phyloP scores from a whole-genome alignment of 208 protist species.

The Leishmania major region DNA sequence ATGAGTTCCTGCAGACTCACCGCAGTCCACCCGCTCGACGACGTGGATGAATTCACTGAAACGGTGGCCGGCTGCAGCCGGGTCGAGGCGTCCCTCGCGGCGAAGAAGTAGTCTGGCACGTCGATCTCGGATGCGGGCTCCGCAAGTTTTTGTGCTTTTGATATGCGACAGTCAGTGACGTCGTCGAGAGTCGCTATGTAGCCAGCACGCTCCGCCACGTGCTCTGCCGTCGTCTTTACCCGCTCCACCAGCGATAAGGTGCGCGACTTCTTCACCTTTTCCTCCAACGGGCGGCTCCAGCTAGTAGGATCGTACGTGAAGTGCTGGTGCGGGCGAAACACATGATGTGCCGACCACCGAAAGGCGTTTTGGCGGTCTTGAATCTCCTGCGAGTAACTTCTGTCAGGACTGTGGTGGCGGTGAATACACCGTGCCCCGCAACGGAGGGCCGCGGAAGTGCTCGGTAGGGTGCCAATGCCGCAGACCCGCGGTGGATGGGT shows the following conservation, averaged over 20 bases:
- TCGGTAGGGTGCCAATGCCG: neutral
- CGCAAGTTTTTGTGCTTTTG: neutral
- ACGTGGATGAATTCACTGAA: neutral
- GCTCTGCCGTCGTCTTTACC: constrained; percentile 44
- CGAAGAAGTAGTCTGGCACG: constrained; percentile 19
- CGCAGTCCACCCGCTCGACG: neutral
- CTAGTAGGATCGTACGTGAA: constrained; percentile 84
- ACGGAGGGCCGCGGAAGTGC: neutral
- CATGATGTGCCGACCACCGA: constrained; percentile 59
- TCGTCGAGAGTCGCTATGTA: constrained; percentile 7
- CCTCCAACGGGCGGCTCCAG: constrained; percentile 66
- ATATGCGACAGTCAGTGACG: neutral
- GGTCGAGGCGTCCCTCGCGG: neutral
- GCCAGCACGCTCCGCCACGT: constrained; percentile 23
- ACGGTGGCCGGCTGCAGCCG: neutral
- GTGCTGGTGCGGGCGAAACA: constrained; percentile 79
- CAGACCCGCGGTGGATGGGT: neutral
- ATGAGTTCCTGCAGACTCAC: constrained; percentile 54
- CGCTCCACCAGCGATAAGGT: constrained; percentile 53
- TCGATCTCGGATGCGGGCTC: neutral
- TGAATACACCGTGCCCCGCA: constrained; percentile 8
- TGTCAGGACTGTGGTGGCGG: constrained; percentile 54
- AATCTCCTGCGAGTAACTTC: constrained; percentile 67
- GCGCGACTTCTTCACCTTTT: constrained; percentile 44
- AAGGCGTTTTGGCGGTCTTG: constrained; percentile 78